Conservation (phyloP, 495 filamentous ascomycete genomes). For the Diplogelasinospora grovesii region DNA sequence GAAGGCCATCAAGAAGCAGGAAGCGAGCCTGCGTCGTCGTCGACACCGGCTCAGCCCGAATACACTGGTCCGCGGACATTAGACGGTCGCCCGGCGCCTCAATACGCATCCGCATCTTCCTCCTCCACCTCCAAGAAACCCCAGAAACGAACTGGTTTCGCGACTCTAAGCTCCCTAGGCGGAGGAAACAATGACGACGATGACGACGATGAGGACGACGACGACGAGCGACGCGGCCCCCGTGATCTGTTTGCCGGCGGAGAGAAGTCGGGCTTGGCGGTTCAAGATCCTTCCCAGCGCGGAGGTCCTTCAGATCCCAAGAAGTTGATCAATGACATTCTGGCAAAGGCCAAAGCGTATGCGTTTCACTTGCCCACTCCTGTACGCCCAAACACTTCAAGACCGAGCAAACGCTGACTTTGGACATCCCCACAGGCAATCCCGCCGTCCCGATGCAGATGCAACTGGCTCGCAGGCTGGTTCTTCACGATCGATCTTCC, state of each 20-base stretch:
- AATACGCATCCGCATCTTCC: conserved; percentile 29
- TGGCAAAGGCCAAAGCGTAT: conserved; percentile 77
- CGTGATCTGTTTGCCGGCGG: conserved; percentile 90
- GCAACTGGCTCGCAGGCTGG: conserved; percentile 24
- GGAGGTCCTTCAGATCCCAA: conserved; percentile 53
- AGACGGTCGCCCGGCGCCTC: conserved; percentile 47
- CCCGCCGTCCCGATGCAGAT: conserved; percentile 51
- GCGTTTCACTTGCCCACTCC: conserved; percentile 11
- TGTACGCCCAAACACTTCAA: too few species aligned
- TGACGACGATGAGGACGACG: conserved; percentile 52
- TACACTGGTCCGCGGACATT: conserved; percentile 52
- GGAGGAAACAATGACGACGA: conserved; percentile 49
- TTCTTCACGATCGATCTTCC: conserved; percentile 57
- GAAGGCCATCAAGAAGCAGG: conserved; percentile 42
- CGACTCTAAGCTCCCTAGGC: conserved; percentile 52
- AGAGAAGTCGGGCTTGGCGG: conserved; percentile 92
- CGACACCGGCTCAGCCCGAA: conserved; percentile 23
- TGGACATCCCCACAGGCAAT: conserved; percentile 31
- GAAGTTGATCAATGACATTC: conserved; percentile 66
- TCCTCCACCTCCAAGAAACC: conserved; percentile 35
- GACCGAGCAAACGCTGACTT: too few species aligned
- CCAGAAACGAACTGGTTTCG: conserved; percentile 44
- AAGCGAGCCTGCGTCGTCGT: conserved; percentile 30
- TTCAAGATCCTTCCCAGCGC: conserved; percentile 69
- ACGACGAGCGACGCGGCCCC: conserved; percentile 55